Percentiles rank a stretch among this genome's conserved stretches.
Conservation (phyloP, 495 filamentous ascomycete species). For the Penicillium canescens region DNA sequence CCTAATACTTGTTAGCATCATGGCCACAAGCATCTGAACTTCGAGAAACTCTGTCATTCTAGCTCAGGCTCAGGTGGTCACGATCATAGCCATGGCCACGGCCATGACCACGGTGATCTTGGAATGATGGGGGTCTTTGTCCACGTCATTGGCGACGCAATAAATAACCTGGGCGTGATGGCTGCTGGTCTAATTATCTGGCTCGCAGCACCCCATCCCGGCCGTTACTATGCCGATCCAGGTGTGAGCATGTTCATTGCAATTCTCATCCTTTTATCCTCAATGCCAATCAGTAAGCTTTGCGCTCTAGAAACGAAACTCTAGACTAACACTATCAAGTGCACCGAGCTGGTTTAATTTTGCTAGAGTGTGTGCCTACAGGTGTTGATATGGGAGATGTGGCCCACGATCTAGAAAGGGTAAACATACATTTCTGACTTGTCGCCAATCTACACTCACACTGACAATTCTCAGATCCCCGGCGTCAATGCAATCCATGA, state of each 20-base stretch:
- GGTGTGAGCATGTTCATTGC: conserved; percentile 47
- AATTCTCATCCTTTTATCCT: conserved; percentile 43
- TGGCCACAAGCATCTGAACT: conserved; percentile 22
- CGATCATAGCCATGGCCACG: conserved; percentile 28
- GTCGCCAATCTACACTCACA: background rate
- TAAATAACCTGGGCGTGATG: conserved; percentile 53
- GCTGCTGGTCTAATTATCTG: conserved; percentile 46
- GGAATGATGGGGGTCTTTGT: conserved; percentile 50
- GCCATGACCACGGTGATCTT: conserved; percentile 40
- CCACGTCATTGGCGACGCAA: conserved; percentile 51
- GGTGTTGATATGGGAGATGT: conserved; percentile 75
- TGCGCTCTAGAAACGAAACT: too few relatives aligned
- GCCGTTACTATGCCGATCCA: conserved; percentile 50
- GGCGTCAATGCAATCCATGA: conserved; percentile 50
- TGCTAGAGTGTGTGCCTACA: conserved; percentile 81
- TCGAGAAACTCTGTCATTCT: conserved; percentile 5
- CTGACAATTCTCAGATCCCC: conserved; percentile 31
- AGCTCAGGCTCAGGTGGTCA: conserved; percentile 46
- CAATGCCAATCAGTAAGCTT: conserved; percentile 38
- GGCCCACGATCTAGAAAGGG: conserved; percentile 64
- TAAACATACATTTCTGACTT: conserved; percentile 9
- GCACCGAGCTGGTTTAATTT: conserved; percentile 51
- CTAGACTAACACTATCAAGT: conserved; percentile 25
- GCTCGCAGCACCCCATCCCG: conserved; percentile 33
- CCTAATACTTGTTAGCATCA: conserved; percentile 16